Conservation (phyloP, 208 protist species). For the Wallacemonas sp. region DNA sequence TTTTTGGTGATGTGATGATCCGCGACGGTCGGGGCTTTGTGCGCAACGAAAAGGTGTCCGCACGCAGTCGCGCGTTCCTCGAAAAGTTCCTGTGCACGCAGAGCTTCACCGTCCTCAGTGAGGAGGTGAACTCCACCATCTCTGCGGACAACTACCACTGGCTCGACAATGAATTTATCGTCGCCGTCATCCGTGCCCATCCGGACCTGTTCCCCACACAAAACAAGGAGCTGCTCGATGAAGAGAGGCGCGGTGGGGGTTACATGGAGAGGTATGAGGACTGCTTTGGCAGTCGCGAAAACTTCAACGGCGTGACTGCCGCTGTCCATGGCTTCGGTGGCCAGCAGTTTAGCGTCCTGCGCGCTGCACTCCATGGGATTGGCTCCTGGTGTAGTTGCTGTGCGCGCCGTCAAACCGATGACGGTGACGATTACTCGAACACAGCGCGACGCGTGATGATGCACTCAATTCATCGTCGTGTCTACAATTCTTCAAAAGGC, state of each 20-base stretch:
- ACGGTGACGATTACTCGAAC: neutral
- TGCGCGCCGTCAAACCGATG: neutral
- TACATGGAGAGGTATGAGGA: conserved; percentile 55
- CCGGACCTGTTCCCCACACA: conserved; percentile 41
- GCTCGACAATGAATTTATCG: conserved; percentile 87
- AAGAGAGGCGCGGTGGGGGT: conserved; percentile 62
- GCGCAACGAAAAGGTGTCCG: conserved; percentile 10
- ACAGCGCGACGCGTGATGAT: neutral
- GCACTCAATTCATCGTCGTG: conserved; percentile 7
- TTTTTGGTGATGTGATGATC: conserved; percentile 65
- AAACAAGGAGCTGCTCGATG: conserved; percentile 44
- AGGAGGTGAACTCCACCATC: conserved; percentile 52
- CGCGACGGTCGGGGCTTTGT: conserved; percentile 31
- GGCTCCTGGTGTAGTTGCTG: conserved; percentile 6
- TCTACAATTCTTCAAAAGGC: conserved; percentile 6
- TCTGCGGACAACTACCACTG: conserved; percentile 41
- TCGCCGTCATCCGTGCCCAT: conserved; percentile 62
- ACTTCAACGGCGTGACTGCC: conserved; percentile 56
- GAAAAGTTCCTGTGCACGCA: conserved; percentile 59
- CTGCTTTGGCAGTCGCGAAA: conserved; percentile 67
- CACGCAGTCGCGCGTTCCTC: conserved; percentile 36
- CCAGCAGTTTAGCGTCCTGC: conserved; percentile 33
- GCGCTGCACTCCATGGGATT: conserved; percentile 6
- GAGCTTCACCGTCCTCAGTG: conserved; percentile 58
- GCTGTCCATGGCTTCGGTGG: conserved; percentile 71